Base-by-base conservation (phyloP, 768 basidiomycete species). In the Tephrocybe sp. region DNA sequence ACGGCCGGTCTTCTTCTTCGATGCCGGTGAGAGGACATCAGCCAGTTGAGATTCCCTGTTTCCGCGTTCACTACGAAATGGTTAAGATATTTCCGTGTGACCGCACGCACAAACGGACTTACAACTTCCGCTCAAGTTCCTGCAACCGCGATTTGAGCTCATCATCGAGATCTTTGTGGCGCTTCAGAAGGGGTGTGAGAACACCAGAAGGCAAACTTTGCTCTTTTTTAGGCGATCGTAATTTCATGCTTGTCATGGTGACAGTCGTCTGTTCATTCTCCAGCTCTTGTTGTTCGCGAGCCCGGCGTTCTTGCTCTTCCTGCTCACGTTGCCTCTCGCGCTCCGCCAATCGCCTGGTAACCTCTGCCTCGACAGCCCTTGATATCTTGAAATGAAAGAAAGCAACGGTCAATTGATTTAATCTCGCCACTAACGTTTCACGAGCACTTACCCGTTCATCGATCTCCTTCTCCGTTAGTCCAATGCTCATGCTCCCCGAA, bases 1-100 rank as follows among this genome's bases (percentile, higher is more conserved):
- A 15, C 87, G 75, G 2, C 90, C 91, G 0, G 86, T 86, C 70
- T 88, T 88, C 77, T 91, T 91, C 66, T 81, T 83, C 10, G 88
- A 87, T 18, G 80, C 76, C 1, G 88, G 88, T 4, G 86, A 89
- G 45, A 90, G 69, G 4, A 77, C 79, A 58, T 83, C 80, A 6
- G 80, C 82, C 15, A 84, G 73, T 45, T 82, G 78, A 3, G 74
- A 65, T 47, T 88, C 86, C 63, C 82, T 80, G 58, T 73, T 80
- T 5, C 79, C 78, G 50, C 77, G 76, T 60, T 88, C 85, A 58
- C 85, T 87, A 61, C 11, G 4, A 12, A 7, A 12, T 26, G 18
- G 18, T 33, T 37, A 46, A 44, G 51, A 48, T 1, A 39, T 38
- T 38, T 21, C 33, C 38, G 46, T 34, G 44, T 48, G 28, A 47